phyloP scores from a whole-genome alignment of 192 early-diverging fungal species.

The Podochytrium sp. region DNA sequence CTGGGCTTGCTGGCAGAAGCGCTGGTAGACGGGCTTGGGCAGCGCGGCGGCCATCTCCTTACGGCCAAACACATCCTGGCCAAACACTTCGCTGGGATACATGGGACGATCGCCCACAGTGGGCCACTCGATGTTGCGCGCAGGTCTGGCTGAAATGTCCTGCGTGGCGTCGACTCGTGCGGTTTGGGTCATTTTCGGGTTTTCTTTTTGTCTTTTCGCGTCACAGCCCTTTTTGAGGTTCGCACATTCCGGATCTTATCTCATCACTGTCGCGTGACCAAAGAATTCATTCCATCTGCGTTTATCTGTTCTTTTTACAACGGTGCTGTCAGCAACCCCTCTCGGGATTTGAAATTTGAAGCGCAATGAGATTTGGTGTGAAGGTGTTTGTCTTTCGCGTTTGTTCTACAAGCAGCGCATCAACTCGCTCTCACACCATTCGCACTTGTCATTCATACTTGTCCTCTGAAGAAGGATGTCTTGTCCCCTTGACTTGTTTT shows the following conservation, averaged over 20 bases:
- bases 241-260: not conserved
- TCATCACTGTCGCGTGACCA: not conserved
- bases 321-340: not conserved
- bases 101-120: slow-evolving; percentile 68
- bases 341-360: too few species aligned
- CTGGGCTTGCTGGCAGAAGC: slow-evolving; percentile 90
- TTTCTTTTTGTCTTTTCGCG: not conserved
- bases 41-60: slow-evolving; percentile 87
- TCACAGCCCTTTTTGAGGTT: not conserved
- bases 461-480: too few species aligned
- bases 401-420: too few species aligned
- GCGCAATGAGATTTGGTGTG: too few species aligned
- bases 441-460: too few species aligned
- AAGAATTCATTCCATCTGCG: not conserved
- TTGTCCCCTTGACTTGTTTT: too few species aligned
- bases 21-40: slow-evolving; percentile 93
- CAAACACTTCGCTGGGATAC: slow-evolving; percentile 89
- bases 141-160: slow-evolving; percentile 61
- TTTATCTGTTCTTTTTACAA: not conserved
- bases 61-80: slow-evolving; percentile 90
- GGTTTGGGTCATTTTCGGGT: not conserved
- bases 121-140: slow-evolving; percentile 81
- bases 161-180: slow-evolving; percentile 58
- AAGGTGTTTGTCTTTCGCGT: too few species aligned
- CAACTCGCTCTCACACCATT: too few species aligned